phyloP scores from a whole-genome alignment of 768 basidiomycete species.

The Amanita pallidorosea region DNA sequence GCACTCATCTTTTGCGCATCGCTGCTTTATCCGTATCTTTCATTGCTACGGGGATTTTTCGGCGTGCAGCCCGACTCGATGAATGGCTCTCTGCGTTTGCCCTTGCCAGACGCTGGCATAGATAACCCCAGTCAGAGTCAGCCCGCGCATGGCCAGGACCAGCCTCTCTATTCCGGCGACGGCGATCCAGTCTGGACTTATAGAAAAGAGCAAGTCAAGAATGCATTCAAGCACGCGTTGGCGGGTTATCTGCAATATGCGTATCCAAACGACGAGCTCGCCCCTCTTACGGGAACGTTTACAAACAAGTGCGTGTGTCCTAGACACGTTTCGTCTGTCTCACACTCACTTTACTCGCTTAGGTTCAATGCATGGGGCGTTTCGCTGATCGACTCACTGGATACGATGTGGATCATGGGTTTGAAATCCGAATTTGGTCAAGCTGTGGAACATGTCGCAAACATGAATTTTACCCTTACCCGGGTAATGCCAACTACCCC shows the following conservation, averaged over 20 bases:
- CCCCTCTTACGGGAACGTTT: conserved; percentile 28
- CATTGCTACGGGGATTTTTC: too few relatives aligned
- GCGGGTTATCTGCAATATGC: conserved; percentile 39
- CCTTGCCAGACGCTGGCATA: too few relatives aligned
- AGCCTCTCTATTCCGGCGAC: background rate
- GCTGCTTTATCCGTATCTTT: too few relatives aligned
- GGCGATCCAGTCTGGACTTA: conserved; percentile 20
- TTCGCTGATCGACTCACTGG: conserved; percentile 66
- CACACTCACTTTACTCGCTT: background rate
- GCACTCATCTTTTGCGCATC: too few relatives aligned
- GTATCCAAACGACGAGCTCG: conserved; percentile 43
- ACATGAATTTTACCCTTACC: conserved; percentile 29
- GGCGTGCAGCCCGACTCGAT: too few relatives aligned
- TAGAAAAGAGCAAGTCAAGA: conserved; percentile 36
- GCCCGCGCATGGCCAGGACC: background rate
- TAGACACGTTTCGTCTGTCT: background rate
- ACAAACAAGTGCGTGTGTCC: conserved; percentile 36
- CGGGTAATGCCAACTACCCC: conserved; percentile 10
- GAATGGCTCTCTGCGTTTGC: too few relatives aligned
- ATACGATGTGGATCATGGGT: conserved; percentile 76
- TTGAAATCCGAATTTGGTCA: conserved; percentile 57
- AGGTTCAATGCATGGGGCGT: conserved; percentile 42
- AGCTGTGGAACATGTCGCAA: conserved; percentile 38
- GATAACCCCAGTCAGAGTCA: too few relatives aligned
- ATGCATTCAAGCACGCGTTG: conserved; percentile 48